Percentiles rank a stretch among this genome's conserved stretches.
phyloP scores from a whole-genome alignment of 2,329 filamentous ascomycete genomes.

The Sclerotinia subarctica region DNA sequence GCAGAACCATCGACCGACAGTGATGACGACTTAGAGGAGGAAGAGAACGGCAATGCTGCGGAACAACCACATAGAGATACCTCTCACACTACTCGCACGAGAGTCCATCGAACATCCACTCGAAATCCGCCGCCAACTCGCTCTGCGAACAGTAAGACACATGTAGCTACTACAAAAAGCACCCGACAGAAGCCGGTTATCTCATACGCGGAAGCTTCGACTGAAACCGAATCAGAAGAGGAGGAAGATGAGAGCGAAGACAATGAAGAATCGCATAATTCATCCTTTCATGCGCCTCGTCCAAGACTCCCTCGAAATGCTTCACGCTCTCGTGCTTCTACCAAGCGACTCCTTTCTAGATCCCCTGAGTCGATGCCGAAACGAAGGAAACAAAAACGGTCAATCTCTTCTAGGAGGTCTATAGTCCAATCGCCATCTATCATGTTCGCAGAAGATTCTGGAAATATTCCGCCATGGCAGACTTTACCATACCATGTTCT shows the following conservation, averaged over 20 bases:
- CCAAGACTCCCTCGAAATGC: not conserved
- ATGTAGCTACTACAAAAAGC: constrained; percentile 19
- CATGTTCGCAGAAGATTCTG: constrained; percentile 23
- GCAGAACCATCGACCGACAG: constrained; percentile 17
- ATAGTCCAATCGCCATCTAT: not conserved
- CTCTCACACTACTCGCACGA: not conserved
- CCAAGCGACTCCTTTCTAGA: constrained; percentile 16
- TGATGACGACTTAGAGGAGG: constrained; percentile 16
- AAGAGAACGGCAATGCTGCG: not conserved
- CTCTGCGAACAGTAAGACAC: constrained; percentile 22
- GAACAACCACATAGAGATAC: not conserved
- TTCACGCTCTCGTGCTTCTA: constrained; percentile 9
- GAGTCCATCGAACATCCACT: constrained; percentile 8
- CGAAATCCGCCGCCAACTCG: constrained; percentile 7
- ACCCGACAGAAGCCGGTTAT: constrained; percentile 30
- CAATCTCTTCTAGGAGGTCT: constrained; percentile 17
- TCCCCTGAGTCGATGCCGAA: constrained; percentile 25
- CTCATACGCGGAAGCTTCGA: constrained; percentile 34
- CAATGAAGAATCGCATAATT: not conserved
- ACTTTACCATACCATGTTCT: constrained; percentile 67
- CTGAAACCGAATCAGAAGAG: constrained; percentile 22
- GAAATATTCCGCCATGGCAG: constrained; percentile 54
- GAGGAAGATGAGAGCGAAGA: constrained; percentile 18
- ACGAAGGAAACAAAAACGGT: constrained; percentile 25
- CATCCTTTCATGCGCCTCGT: not conserved